Evolutionary conservation across 805 yeast genomes (phyloP), one percentile per base, ranked within the genome.

Genomic region (Nakazawaea pomicola): DNA sequence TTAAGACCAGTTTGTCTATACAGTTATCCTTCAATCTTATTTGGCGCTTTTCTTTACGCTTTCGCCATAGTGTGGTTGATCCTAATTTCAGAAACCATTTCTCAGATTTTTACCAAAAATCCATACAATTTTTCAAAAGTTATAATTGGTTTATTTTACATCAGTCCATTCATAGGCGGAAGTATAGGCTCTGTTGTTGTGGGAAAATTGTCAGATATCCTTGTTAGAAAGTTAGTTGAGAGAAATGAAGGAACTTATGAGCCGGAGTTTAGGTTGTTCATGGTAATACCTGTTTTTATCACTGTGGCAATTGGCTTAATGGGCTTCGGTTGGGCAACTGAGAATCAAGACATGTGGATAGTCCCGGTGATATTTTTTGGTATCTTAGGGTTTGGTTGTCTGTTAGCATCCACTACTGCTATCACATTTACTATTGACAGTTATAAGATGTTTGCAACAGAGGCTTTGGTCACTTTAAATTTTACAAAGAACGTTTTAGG

Each of bases 21-120:
- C 42, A 39, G 50, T 4, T 78, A 77, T 53, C 82, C 83, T 0
- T 60, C 74, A 1, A 61, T 78, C 14, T 50, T 74, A 4, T 78
- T 66, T 50, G 72, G 79, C 0, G 61, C 81, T 1, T 51, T 78
- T 7, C 54, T 74, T 3, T 78, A 78, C 52, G 61, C 78, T 0
- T 60, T 78, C 39, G 75, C 81, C 12, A 80, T 78, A 16, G 80
- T 78, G 15, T 78, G 83, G 83, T 67, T 78, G 34, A 77, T 78
- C 52, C 72, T 77, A 23, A 70, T 78, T 34, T 74, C 81, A 2
- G 83, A 78, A 50, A 65, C 77, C 0, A 67, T 78, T 27, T 64
- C 78, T 2, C 62, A 67, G 3, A 70, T 78, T 12, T 78, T 78
- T 52, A 51, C 64, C 2, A 48, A 51, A 11, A 55, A 51, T 6